A percentile compares a stretch with the other conserved stretches of the same genome.
Conservation (phyloP, 1,284 basidiomycete genomes). For the Cryptococcus deneoformans region DNA sequence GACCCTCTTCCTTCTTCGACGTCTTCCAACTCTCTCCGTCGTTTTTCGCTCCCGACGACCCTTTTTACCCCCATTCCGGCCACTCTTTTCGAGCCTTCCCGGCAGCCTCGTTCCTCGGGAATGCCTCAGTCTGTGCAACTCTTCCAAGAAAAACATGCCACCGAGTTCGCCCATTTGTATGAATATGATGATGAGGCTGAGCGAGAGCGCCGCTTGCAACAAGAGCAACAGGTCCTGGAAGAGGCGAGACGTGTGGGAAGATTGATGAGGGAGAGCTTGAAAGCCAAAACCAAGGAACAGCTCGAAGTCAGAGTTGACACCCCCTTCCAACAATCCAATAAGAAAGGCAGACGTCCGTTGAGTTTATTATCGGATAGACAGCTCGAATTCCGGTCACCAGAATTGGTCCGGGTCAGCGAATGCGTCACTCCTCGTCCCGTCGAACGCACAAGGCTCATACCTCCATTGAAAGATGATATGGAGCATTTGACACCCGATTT, state of each 20-base stretch:
- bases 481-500: conserved; percentile 9
- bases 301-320: background rate
- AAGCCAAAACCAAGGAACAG: background rate
- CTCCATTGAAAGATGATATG: background rate
- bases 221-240: conserved; percentile 19
- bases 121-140: background rate
- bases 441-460: background rate
- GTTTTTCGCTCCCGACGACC: too few species aligned
- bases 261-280: conserved; percentile 18
- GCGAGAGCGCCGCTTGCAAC: conserved; percentile 7
- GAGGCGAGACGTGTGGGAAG: conserved; percentile 19
- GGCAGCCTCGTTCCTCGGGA: too few species aligned
- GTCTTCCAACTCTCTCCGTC: too few species aligned
- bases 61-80: too few species aligned
- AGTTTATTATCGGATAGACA: background rate
- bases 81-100: too few species aligned
- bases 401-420: background rate
- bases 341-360: background rate
- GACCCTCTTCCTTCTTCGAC: too few species aligned
- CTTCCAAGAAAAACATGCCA: conserved; percentile 17
- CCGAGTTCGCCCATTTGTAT: conserved; percentile 19
- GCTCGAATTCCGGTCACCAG: background rate
- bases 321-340: background rate
- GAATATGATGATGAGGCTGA: background rate
- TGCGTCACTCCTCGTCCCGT: background rate